Base-by-base conservation (phyloP, 805 yeast species). In the Wickerhamiella sergipiensis region DNA sequence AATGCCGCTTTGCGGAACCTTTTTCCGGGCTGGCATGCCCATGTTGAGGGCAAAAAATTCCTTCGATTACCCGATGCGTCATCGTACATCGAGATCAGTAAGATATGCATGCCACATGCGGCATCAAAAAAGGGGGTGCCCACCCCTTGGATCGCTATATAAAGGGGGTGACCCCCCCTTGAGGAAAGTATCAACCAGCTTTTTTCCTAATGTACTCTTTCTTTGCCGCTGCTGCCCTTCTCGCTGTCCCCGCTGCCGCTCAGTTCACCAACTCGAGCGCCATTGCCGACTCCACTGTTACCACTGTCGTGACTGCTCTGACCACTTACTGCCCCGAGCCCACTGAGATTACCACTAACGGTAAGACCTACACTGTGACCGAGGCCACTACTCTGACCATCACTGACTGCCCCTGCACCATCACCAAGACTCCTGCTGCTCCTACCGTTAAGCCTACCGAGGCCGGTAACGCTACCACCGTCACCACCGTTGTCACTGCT, bases 351-450 rank as follows among this genome's bases (percentile, higher is more conserved):
- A 71, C 72, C 57, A 74, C 78, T 64, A 55, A 56, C 53, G 56
- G 55, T 23, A 33, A 48, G 50, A 59, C 63, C 33, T 55, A 54
- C 60, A 59, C 62, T 12, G 78, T 78, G 67, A 79, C 89, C 56
- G 81, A 68, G 62, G 80, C 90, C 57, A 83, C 90, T 67, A 84
- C 94, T 59, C 69, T 85, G 64, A 85, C 92, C 70, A 76, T 85
- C 78, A 84, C 94, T 62, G 81, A 85, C 76, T 80, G 85, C 70
- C 89, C 89, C 65, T 85, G 95, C 75, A 83, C 43, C 24, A 12
- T 40, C 24, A 40, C 43, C 43, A 12, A 17, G 19, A 3, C 9
- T 24, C 3, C 24, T 12, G 24, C 23, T 21, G 43, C 24, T 19
- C 18, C 43, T 40, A 6, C 23, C 17, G 9, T 6, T 12, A 9